Base-by-base conservation (phyloP, 805 yeast genomes). In the Candida dajiaensis region DNA sequence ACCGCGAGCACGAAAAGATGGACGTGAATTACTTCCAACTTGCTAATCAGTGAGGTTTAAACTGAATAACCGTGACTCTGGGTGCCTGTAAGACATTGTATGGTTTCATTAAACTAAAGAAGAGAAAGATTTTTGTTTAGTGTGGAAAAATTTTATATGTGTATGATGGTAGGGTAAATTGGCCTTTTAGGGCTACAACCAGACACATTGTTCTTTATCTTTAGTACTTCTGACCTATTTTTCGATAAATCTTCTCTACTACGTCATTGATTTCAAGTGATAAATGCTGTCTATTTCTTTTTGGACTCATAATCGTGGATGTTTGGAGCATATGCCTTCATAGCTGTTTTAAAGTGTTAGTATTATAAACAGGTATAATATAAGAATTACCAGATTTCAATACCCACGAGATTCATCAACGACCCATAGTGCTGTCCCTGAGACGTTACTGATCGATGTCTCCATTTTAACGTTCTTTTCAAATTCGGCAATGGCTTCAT, bases 1-100 rank as follows among this genome's bases (percentile, higher is more conserved):
- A 70, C 85, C 94, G 94, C 94, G 90, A 86, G 95, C 95, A 86
- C 95, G 87, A 77, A 76, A 70, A 58, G 49, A 46, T 40, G 45
- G 42, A 43, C 51, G 48, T 38, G 31, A 45, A 25, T 26, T 44
- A 51, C 53, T 48, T 40, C 46, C 47, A 41, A 26, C 51, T 55
- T 59, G 67, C 56, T 59, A 61, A 57, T 62, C 66, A 65, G 56
- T 49, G 67, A 40, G 48, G 44, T 42, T 19, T 59, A 55, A 51
- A 53, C 48, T 44, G 38, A 44, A 55, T 65, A 62, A 66, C 70
- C 74, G 76, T 71, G 76, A 71, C 76, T 71, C 76, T 71, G 92
- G 94, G 92, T 83, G 90, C 85, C 94, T 83, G 54, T 50, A 49
- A 59, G 57, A 60, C 64, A 59, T 59, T 59, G 62, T 55, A 28